Percentiles rank a stretch among this genome's conserved stretches.
Conservation (phyloP, 225 moss, liverwort and hornwort genomes). For the Ulota crispa region DNA sequence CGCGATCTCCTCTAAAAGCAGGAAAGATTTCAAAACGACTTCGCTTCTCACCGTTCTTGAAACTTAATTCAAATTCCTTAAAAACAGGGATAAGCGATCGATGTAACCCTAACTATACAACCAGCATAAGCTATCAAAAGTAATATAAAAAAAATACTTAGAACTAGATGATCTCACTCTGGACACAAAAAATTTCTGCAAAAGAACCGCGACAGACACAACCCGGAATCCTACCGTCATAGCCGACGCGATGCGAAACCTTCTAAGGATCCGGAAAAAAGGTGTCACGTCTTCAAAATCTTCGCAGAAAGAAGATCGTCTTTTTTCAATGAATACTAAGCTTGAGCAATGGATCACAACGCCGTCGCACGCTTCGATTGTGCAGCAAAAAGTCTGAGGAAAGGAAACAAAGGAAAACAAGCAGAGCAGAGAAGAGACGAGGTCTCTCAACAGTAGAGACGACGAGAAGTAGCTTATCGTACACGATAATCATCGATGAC, state of each 20-base stretch:
- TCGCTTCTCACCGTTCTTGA: background rate
- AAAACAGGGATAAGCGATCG: background rate
- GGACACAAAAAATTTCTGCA: too few relatives aligned
- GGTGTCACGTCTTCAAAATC: background rate
- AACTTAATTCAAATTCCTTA: background rate
- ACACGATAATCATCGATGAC: background rate
- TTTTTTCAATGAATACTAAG: background rate
- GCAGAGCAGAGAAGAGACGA: background rate
- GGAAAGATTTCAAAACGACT: background rate
- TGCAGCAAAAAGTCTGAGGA: background rate
- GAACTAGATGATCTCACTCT: background rate
- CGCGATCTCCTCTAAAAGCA: background rate
- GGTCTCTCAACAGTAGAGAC: background rate
- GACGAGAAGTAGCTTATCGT: conserved; percentile 24
- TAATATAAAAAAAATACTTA: background rate
- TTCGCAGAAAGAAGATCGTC: background rate
- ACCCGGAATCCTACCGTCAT: conserved; percentile 33
- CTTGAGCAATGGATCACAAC: background rate
- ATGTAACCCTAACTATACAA: conserved; percentile 2
- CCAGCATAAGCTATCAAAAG: background rate
- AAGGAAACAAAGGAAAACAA: background rate
- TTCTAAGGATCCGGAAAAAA: background rate
- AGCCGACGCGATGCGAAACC: conserved; percentile 24
- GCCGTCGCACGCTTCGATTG: background rate
- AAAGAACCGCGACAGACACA: background rate